A percentile compares a stretch with the other conserved stretches of the same genome.
Conservation (phyloP, 202 grass and related monocot genomes). For the Panicum virgatum region DNA sequence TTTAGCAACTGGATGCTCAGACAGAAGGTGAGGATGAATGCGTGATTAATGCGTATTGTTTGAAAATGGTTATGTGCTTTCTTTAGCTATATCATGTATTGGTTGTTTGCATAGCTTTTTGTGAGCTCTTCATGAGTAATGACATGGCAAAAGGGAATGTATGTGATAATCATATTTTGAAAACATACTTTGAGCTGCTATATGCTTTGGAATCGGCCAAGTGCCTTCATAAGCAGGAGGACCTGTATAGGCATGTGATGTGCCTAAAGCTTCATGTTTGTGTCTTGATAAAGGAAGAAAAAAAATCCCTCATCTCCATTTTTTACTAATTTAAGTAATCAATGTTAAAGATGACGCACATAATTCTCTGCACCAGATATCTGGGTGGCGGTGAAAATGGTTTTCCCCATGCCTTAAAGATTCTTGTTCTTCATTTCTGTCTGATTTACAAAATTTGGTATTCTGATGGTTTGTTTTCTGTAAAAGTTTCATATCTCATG, state of each 20-base stretch:
- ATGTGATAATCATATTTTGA: slow-evolving; percentile 21
- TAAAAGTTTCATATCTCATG: slow-evolving; percentile 33
- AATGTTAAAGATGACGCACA: not conserved
- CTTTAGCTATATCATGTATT: slow-evolving; percentile 6
- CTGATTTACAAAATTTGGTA: slow-evolving; percentile 10
- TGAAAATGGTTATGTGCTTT: slow-evolving; percentile 25
- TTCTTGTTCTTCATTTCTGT: not conserved
- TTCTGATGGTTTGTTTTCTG: slow-evolving; percentile 16
- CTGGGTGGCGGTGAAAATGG: not conserved
- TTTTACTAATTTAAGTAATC: not conserved
- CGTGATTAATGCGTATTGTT: not conserved
- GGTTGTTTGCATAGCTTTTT: not conserved
- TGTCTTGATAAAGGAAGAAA: not conserved
- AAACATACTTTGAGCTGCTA: slow-evolving; percentile 14
- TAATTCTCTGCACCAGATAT: not conserved
- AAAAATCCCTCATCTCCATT: not conserved
- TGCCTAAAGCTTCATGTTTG: not conserved
- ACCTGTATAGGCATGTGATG: not conserved
- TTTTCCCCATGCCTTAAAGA: not conserved
- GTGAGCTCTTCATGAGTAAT: not conserved
- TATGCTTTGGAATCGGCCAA: not conserved
- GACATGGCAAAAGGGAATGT: slow-evolving; percentile 4
- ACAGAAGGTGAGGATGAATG: slow-evolving; percentile 86
- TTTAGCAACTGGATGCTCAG: slow-evolving; percentile 72
- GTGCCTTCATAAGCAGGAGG: not conserved